Conservation (phyloP, 306 rosid genomes). For the Gillenia trifoliata region DNA sequence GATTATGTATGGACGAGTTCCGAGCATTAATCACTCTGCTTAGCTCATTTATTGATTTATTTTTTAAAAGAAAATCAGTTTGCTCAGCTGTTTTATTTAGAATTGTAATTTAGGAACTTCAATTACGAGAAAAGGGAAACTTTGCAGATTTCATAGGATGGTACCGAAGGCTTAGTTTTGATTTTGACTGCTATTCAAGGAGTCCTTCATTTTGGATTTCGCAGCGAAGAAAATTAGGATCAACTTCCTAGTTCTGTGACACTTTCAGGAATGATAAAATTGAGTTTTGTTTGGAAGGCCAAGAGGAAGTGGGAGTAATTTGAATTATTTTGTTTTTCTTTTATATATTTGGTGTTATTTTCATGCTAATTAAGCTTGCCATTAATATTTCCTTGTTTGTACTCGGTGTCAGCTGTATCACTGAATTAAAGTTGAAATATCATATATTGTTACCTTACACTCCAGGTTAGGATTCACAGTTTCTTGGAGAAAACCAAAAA, state of each 20-base stretch:
- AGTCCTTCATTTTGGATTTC: neutral
- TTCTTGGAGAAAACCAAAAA: constrained; percentile 61
- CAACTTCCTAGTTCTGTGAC: neutral
- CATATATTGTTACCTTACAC: neutral
- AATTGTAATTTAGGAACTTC: neutral
- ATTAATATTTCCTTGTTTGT: neutral
- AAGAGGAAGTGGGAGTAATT: too few relatives aligned
- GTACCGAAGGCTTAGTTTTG: neutral
- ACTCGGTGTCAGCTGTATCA: neutral
- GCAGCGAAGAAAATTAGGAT: neutral
- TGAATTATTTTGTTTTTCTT: too few relatives aligned
- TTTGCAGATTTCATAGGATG: neutral
- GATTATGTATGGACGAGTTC: neutral
- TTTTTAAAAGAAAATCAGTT: neutral
- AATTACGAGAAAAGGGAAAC: neutral
- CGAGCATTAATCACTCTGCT: neutral
- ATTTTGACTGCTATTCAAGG: neutral
- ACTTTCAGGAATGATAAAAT: neutral
- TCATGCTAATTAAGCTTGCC: neutral
- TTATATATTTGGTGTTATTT: neutral
- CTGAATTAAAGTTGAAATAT: neutral
- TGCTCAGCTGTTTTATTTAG: neutral
- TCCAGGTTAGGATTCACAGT: constrained; percentile 60
- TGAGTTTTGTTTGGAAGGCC: too few relatives aligned
- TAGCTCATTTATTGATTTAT: neutral